Evolutionary conservation across 2,329 filamentous ascomycete genomes (phyloP), one percentile per base, ranked within the genome.

Genomic region (Nannizziopsis arthrosporioides): DNA sequence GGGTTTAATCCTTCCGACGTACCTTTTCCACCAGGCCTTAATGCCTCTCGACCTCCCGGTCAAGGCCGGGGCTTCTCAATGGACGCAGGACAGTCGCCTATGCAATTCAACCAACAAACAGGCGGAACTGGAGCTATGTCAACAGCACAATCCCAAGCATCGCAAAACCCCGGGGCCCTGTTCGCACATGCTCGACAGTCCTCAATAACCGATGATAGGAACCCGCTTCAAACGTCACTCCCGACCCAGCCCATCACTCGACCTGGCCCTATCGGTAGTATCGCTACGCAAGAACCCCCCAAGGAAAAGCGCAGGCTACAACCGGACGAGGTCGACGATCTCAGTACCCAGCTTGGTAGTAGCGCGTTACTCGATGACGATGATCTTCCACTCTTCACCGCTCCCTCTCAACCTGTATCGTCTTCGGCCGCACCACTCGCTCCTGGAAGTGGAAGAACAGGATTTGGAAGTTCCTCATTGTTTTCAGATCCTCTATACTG

Each of bases 221-320:
- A 73, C 15, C 69, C 65, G 10, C 79, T 82, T 52, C 84, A 89
- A 7, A 70, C 71, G 12, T 68, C 73, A 19, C 65, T 72, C 9
- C 71, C 78, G 47, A 73, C 81, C 31, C 82, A 87, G 53, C 85
- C 85, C 1, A 90, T 93, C 52, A 77, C 82, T 40, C 78, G 88
- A 47, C 90, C 89, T 19, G 79, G 85, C 18, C 90, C 90, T 0
- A 95, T 96, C 0, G 81, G 82, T 12, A 94, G 88, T 62, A 78
- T 75, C 8, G 73, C 74, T 53, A 75, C 76, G 27, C 71, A 70
- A 47, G 74, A 74, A 37, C 66, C 61, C 54, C 65, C 62, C 47
- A 62, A 62, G 35, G 62, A 66, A 27, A 62, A 67, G 27, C 67
- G 71, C 15, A 60, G 63, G 50, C 63, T 61, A 37, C 61, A 63